Conservation (phyloP, 805 yeast genomes). For the Deakozyma indianensis region DNA sequence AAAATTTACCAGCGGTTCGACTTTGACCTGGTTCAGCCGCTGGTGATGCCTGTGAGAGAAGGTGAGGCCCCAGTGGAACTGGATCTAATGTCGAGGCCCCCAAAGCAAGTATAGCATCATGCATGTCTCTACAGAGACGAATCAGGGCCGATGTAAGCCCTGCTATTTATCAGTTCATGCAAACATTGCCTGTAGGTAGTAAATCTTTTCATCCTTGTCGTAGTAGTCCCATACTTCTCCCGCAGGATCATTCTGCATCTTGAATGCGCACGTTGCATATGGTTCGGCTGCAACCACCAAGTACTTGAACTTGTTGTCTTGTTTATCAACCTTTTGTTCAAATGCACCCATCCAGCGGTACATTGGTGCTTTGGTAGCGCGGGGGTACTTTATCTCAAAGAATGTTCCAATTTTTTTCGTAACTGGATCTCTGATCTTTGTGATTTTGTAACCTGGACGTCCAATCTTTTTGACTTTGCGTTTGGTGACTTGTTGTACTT, state of each 20-base stretch:
- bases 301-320: slow-evolving; percentile 42
- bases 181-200: slow-evolving; percentile 37
- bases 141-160: background rate
- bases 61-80: background rate
- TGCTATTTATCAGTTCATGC: background rate
- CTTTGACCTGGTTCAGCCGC: slow-evolving; percentile 17
- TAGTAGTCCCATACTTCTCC: slow-evolving; percentile 46
- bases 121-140: background rate
- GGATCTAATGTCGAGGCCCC: background rate
- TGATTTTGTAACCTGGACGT: slow-evolving; percentile 52
- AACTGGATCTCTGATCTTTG: slow-evolving; percentile 52
- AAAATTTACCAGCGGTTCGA: slow-evolving; percentile 41
- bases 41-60: background rate
- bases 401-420: slow-evolving; percentile 50
- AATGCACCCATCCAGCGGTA: slow-evolving; percentile 65
- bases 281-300: slow-evolving; percentile 81
- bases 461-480: slow-evolving; percentile 49
- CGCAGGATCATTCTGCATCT: slow-evolving; percentile 49
- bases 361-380: slow-evolving; percentile 36
- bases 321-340: slow-evolving; percentile 44
- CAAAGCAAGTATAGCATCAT: background rate
- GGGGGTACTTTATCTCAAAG: slow-evolving; percentile 43
- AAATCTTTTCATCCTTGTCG: slow-evolving; percentile 49
- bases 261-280: slow-evolving; percentile 65
- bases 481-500: slow-evolving; percentile 19